Percentiles rank a stretch among this genome's conserved stretches.
These are phyloP conservation scores for Mycena latifolia DNA, from an alignment of 768 basidiomycete genomes.

Conservation along the genomic window DNA sequence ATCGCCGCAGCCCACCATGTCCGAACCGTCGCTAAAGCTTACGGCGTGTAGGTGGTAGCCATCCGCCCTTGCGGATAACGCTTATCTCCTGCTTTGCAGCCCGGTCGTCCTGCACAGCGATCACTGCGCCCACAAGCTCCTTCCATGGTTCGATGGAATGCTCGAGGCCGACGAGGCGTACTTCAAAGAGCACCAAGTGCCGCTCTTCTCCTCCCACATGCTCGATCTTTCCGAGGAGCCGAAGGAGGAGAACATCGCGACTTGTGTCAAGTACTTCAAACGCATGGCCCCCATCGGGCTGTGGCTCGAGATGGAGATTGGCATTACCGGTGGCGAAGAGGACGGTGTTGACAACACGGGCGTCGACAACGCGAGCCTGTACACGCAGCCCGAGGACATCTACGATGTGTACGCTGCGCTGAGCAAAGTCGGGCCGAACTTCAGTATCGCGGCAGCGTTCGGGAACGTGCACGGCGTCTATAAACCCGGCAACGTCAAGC, in stretches of 20 bases:
- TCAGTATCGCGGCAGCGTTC: conserved; percentile 98
- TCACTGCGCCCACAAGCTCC: conserved; percentile 97
- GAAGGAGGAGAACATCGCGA: conserved; percentile 95
- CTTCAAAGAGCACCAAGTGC: conserved; percentile 88
- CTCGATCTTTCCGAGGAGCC: conserved; percentile 95
- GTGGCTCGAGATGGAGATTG: conserved; percentile 99
- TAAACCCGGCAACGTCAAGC: conserved; percentile 97
- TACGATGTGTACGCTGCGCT: conserved; percentile 92
- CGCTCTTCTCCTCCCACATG: conserved; percentile 98
- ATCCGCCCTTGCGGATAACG: conserved; percentile 1
- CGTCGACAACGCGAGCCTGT: conserved; percentile 93
- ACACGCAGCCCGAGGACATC: conserved; percentile 98
- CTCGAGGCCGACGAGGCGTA: conserved; percentile 95
- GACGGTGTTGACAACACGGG: conserved; percentile 98
- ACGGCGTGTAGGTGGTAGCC: conserved; percentile 83
- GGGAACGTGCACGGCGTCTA: conserved; percentile 99
- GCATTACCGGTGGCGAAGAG: conserved; percentile 99
- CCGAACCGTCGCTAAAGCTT: conserved; percentile 86
- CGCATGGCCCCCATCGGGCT: conserved; percentile 92
- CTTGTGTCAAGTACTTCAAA: conserved; percentile 94
- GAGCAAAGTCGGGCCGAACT: conserved; percentile 87
- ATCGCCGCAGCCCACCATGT: conserved; percentile 93
- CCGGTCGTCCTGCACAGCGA: conserved; percentile 98
- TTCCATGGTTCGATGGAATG: conserved; percentile 99
- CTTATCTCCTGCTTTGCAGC: conserved; percentile 51